These are phyloP conservation scores for Gaeumannomyces sp. DNA, from an alignment of 2,329 filamentous ascomycete genomes.

Conservation along the genomic window DNA sequence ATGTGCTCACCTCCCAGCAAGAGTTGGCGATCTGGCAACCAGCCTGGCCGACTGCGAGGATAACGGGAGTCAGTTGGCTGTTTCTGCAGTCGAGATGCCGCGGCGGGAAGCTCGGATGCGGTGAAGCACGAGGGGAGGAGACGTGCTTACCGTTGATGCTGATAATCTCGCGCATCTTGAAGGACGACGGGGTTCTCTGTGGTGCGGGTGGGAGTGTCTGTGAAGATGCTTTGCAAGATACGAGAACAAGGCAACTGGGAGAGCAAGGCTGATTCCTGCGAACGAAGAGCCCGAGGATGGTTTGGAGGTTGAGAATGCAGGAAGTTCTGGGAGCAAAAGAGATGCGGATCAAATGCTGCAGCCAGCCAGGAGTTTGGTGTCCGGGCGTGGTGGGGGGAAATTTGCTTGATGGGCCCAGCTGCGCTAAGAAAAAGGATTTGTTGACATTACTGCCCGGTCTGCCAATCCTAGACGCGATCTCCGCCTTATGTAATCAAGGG, in stretches of 20 bases:
- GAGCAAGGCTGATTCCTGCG: not conserved
- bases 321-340: conserved; percentile 4
- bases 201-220: too few relatives aligned
- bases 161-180: conserved; percentile 92
- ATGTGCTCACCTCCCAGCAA: conserved; percentile 92
- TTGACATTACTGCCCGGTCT: not conserved
- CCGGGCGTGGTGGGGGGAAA: conserved; percentile 3
- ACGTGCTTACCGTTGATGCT: conserved; percentile 84
- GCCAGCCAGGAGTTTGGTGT: not conserved
- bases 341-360: not conserved
- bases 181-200: not conserved
- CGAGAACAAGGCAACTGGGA: not conserved
- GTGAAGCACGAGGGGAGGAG: conserved; percentile 32
- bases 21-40: conserved; percentile 99
- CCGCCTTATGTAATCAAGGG: too few relatives aligned
- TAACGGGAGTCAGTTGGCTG: conserved; percentile 43
- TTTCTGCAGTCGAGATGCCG: conserved; percentile 20
- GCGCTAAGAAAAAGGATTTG: conserved; percentile 4
- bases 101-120: conserved; percentile 30
- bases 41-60: conserved; percentile 85
- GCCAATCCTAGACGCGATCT: too few relatives aligned
- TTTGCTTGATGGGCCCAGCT: not conserved
- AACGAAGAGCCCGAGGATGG: not conserved
- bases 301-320: conserved; percentile 2
- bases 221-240: conserved; percentile 1